Evolutionary conservation across 1,139 yeast genomes (phyloP).

Genomic region (Geotrichum fermentans): DNA sequence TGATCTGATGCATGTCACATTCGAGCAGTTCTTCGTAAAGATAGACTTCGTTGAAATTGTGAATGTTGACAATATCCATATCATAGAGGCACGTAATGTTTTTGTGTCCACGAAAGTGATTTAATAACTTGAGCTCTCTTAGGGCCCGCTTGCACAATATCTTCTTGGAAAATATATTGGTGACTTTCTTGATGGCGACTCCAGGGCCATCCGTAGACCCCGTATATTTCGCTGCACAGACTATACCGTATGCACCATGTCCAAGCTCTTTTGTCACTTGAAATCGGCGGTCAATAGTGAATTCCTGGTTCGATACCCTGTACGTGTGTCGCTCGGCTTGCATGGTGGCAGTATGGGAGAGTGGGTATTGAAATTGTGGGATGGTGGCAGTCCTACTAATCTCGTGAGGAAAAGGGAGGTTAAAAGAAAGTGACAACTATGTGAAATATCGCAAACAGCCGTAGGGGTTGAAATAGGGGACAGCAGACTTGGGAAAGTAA

Average conservation of each 20-base stretch:
- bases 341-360: conserved; percentile 9
- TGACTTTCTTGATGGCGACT: conserved; percentile 78
- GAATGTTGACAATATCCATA: conserved; percentile 82
- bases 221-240: conserved; percentile 82
- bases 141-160: conserved; percentile 85
- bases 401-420: not conserved
- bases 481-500: not conserved
- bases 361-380: not conserved
- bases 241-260: conserved; percentile 96
- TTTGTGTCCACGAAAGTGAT: conserved; percentile 75
- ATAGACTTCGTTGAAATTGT: conserved; percentile 86
- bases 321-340: conserved; percentile 23
- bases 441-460: too few species aligned
- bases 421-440: not conserved
- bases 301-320: conserved; percentile 22
- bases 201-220: conserved; percentile 52
- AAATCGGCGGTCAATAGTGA: conserved; percentile 21
- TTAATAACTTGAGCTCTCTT: conserved; percentile 78
- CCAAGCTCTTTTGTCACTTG: conserved; percentile 48
- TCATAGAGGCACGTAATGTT: conserved; percentile 84
- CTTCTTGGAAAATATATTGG: conserved; percentile 84
- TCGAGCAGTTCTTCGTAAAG: conserved; percentile 95
- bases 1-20: conserved; percentile 96
- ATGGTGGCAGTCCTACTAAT: conserved; percentile 1
- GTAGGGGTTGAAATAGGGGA: too few species aligned